Conservation (phyloP, 176 grass and related monocot species). For the Thinopyrum elongatum region DNA sequence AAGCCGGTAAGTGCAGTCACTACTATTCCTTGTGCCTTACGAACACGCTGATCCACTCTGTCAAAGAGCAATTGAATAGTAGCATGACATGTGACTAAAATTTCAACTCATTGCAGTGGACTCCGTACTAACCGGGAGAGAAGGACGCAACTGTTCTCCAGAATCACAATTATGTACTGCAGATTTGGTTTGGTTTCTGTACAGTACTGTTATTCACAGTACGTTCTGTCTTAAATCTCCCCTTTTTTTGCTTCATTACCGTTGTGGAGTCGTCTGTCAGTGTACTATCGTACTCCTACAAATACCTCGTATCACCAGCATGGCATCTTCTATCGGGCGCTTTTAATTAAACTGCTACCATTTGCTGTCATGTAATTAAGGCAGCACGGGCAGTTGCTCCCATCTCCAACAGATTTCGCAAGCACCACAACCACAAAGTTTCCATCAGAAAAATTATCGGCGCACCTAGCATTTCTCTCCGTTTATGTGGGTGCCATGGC, state of each 20-base stretch:
- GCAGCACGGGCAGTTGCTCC: not conserved
- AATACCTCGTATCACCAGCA: not conserved
- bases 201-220: not conserved
- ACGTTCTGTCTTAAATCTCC: not conserved
- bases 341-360: not conserved
- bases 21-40: not conserved
- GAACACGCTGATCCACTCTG: not conserved
- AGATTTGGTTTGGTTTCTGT: slow-evolving; percentile 19
- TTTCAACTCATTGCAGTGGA: not conserved
- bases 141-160: not conserved
- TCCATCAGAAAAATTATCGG: too few species aligned
- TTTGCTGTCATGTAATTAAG: not conserved
- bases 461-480: not conserved
- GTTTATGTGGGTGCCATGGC: too few species aligned
- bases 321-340: not conserved
- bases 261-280: not conserved
- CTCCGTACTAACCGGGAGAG: not conserved
- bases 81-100: not conserved
- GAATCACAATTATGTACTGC: not conserved
- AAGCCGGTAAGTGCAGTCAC: not conserved
- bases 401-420: not conserved
- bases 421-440: not conserved
- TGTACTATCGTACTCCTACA: not conserved
- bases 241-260: not conserved
- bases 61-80: not conserved